Evolutionary conservation across 495 filamentous ascomycete genomes (phyloP), one percentile per base, ranked within the genome.

Genomic region (Penicillium alfredii): DNA sequence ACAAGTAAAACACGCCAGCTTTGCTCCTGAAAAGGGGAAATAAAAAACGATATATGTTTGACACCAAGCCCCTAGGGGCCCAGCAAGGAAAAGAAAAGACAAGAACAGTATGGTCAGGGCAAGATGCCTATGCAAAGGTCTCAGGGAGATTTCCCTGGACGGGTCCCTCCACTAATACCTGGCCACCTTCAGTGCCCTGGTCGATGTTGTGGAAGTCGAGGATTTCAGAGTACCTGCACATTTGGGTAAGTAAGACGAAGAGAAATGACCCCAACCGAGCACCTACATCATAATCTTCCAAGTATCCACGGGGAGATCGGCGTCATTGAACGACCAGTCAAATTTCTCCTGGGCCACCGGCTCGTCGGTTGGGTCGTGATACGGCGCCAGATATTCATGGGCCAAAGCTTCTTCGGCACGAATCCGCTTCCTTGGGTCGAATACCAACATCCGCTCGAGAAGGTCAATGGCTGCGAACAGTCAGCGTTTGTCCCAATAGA

Each of bases 231-330:
- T 98, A 98, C 92, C 92, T 97, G 56, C n/a, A n/a, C n/a, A n/a
- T n/a, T n/a, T n/a, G 28, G 32, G 13, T 6, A 37, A 22, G 35
- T 63, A 18, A 61, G 47, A 43, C 44, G 34, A 35, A 14, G 4
- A 42, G 3, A 10, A 16, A 9, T 4, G 7, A 7, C 0, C 7
- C 13, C 12, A 12, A 40, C 5, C 8, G 18, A 40, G 33, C 23
- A 51, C 58, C 49, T 73, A 97, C 92, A 98, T 98, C 92, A 97
- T 98, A 57, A 98, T 96, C 66, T 97, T 97, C 92, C 92, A 98
- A n/a, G 93, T 95, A 52, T 98, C 92, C 25, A 97, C 88, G 0
- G 92, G 92, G 39, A 98, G 66, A 66, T 98, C 92, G 21, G 92
- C 93, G 57, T 98, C 90, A 59, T 96, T 98, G 67, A 98, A 98